phyloP scores from a whole-genome alignment of 2,329 filamentous ascomycete species.

The Scytalidium sp. region DNA sequence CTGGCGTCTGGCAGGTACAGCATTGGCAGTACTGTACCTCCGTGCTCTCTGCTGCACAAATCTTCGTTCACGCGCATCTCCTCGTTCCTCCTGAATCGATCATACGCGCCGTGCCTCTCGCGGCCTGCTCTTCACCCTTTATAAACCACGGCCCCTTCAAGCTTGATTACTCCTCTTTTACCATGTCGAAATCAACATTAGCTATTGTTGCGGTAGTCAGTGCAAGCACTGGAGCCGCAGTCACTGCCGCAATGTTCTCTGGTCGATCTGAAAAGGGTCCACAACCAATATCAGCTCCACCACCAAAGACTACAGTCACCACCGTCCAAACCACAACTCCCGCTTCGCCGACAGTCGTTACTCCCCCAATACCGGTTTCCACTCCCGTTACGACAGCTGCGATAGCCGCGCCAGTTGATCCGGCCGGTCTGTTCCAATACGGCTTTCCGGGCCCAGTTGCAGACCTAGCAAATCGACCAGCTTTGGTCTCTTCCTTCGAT shows the following conservation, averaged over 20 bases:
- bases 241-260: conserved; percentile 66
- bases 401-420: conserved; percentile 59
- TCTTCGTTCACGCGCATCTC: neutral
- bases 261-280: conserved; percentile 47
- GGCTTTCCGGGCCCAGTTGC: conserved; percentile 89
- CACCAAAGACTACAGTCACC: conserved; percentile 2
- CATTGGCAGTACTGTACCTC: conserved; percentile 1
- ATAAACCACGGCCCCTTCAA: conserved; percentile 3
- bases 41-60: neutral
- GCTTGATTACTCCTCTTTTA: conserved; percentile 20
- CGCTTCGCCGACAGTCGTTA: conserved; percentile 23
- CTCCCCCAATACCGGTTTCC: conserved; percentile 21
- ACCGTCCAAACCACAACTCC: conserved; percentile 13
- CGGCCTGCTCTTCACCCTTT: neutral
- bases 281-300: conserved; percentile 25
- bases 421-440: conserved; percentile 75
- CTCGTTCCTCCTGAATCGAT: neutral
- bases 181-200: conserved; percentile 76
- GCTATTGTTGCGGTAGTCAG: conserved; percentile 73
- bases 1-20: no score
- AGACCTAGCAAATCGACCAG: conserved; percentile 74
- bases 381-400: conserved; percentile 23
- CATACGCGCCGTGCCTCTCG: neutral
- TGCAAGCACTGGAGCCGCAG: conserved; percentile 71
- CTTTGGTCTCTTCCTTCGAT: conserved; percentile 85